Evolutionary conservation across 2,329 filamentous ascomycete species (phyloP).

Genomic region (Calycina herbarum): DNA sequence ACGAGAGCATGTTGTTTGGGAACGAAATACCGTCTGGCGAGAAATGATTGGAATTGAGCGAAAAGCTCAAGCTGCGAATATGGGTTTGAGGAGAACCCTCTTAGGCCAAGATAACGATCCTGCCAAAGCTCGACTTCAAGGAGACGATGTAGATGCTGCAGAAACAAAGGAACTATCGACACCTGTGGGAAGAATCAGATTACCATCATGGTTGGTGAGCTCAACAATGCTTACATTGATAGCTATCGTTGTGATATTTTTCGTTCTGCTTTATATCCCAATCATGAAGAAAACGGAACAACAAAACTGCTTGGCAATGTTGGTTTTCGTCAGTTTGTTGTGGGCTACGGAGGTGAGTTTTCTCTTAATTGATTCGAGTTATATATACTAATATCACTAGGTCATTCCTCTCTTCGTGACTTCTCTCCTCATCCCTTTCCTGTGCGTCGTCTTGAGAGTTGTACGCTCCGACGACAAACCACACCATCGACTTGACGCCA

Average conservation of each 20-base stretch:
- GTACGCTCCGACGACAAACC: slow-evolving; percentile 75
- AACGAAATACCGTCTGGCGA: slow-evolving; percentile 97
- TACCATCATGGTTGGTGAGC: slow-evolving; percentile 82
- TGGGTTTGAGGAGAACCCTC: slow-evolving; percentile 76
- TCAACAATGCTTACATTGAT: slow-evolving; percentile 77
- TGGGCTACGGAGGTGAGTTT: slow-evolving; percentile 86
- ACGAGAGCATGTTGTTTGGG: slow-evolving; percentile 97
- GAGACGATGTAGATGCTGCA: slow-evolving; percentile 70
- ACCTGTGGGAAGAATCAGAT: slow-evolving; percentile 73
- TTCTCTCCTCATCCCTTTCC: slow-evolving; percentile 87
- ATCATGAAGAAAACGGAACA: slow-evolving; percentile 87
- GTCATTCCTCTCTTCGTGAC: slow-evolving; percentile 97
- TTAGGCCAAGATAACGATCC: slow-evolving; percentile 73
- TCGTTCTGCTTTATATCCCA: slow-evolving; percentile 70
- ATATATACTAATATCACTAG: slow-evolving; percentile 43
- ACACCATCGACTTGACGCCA: slow-evolving; percentile 71
- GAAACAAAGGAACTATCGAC: slow-evolving; percentile 71
- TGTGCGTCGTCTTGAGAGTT: slow-evolving; percentile 83
- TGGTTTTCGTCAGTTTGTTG: slow-evolving; percentile 88
- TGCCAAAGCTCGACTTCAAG: slow-evolving; percentile 71
- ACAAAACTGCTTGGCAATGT: slow-evolving; percentile 91
- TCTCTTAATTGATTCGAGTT: not conserved
- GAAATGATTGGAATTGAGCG: slow-evolving; percentile 98
- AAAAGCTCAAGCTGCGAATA: slow-evolving; percentile 88
- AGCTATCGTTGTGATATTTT: slow-evolving; percentile 70